Base-by-base conservation (phyloP, 2,329 filamentous ascomycete genomes). In the Thermothelomyces thermophilus region DNA sequence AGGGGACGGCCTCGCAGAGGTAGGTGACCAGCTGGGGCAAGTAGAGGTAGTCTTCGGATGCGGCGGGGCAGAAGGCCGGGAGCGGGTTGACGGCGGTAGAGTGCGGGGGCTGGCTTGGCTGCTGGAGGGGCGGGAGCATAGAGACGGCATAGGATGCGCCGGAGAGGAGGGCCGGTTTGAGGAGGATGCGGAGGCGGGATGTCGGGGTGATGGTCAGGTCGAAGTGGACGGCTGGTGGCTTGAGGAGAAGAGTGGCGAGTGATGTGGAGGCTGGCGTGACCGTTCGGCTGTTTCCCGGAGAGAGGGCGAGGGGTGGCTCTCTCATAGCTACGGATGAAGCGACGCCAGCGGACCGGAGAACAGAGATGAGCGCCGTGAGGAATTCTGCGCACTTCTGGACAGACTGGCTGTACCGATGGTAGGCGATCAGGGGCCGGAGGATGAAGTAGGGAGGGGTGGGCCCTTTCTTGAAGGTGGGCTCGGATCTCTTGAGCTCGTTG, bases 401-500 rank as follows among this genome's bases (percentile, higher is more conserved):
- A 39, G 69, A 68, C 37, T 64, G 63, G 48, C 72, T 66, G 59
- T 74, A 73, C 46, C 69, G 67, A 19, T 74, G 64, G 48, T 74
- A 71, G 4, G 73, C 70, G 41, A 82, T 68, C 41, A 82, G 64
- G 24, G 76, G 73, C 1, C 75, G 70, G 13, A 82, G 64, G 26
- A 82, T 71, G 14, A 68, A 66, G 58, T 77, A 74, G 2, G 72
- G 66, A 31, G 71, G 70, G 37, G 69, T 66, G 4, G 68, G 58
- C 24, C 64, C 59, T 43, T 68, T 66, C 22, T 63, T 50, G 55
- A 59, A 70, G 60, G 55, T 73, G 56, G 51, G 82, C 26, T 83
- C 78, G 1, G 83, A 85, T 47, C 90, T 80, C 37, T 78, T 77
- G 34, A 81, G 73, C 53, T 88, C 79, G 56, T 84, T 90, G 62